phyloP scores from a whole-genome alignment of 768 basidiomycete species.

The Phallus indusiatus region DNA sequence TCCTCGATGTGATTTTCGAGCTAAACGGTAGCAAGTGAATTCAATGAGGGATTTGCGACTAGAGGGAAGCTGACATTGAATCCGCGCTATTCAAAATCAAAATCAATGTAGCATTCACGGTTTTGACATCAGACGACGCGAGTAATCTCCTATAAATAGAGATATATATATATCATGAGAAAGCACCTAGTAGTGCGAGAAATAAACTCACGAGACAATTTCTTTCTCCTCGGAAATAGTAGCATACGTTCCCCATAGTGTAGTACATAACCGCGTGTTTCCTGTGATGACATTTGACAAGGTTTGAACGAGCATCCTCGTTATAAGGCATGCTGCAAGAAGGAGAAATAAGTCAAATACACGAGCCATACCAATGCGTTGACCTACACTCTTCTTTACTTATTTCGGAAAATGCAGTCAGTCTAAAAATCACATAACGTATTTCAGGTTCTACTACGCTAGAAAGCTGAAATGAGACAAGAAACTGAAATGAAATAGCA shows the following conservation, averaged over 20 bases:
- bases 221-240: constrained; percentile 62
- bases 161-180: not conserved
- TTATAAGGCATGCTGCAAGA: constrained; percentile 47
- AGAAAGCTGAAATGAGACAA: not conserved
- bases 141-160: constrained; percentile 33
- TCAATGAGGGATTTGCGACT: not conserved
- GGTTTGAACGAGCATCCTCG: constrained; percentile 64
- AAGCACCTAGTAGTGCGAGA: constrained; percentile 5
- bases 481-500: not conserved
- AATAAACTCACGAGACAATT: constrained; percentile 55
- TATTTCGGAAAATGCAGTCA: constrained; percentile 68
- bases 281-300: constrained; percentile 79
- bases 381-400: constrained; percentile 50
- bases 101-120: constrained; percentile 52
- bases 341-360: not conserved
- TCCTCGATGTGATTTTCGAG: constrained; percentile 30
- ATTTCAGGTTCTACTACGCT: constrained; percentile 69
- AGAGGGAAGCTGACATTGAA: constrained; percentile 24
- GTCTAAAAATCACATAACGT: constrained; percentile 54
- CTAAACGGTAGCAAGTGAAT: constrained; percentile 10
- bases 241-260: constrained; percentile 57
- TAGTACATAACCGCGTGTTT: constrained; percentile 48
- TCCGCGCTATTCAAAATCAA: constrained; percentile 67
- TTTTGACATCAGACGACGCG: constrained; percentile 53
- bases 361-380: not conserved